Percentiles rank a stretch among this genome's conserved stretches.
These are phyloP conservation scores for Stagonosporopsis vannaccii DNA, from an alignment of 2,329 filamentous ascomycete species.

Conservation along the genomic window DNA sequence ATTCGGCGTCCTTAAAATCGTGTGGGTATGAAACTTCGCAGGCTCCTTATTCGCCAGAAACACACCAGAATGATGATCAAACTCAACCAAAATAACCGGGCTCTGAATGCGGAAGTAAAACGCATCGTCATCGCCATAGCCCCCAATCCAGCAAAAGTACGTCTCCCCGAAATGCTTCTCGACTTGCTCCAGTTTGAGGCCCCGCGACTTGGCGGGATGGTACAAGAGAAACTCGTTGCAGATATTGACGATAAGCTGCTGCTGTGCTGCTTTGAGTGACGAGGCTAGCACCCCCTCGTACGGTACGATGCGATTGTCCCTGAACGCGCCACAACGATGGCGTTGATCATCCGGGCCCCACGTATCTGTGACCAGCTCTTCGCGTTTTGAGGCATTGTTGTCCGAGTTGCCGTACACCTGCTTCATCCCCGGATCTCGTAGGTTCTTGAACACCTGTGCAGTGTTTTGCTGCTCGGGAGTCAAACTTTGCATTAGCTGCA, in stretches of 20 bases:
- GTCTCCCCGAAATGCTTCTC: slow-evolving; percentile 70
- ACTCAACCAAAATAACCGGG: slow-evolving; percentile 76
- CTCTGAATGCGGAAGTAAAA: slow-evolving; percentile 83
- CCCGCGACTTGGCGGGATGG: slow-evolving; percentile 64
- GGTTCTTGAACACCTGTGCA: slow-evolving; percentile 65
- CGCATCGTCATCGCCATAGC: slow-evolving; percentile 69
- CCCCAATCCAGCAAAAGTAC: slow-evolving; percentile 82
- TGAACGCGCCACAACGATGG: slow-evolving; percentile 78
- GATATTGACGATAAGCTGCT: slow-evolving; percentile 64
- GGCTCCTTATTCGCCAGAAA: slow-evolving; percentile 77
- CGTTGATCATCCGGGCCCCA: slow-evolving; percentile 86
- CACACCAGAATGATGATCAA: slow-evolving; percentile 81
- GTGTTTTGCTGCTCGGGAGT: slow-evolving; percentile 53
- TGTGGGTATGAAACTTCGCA: slow-evolving; percentile 82
- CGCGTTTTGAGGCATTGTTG: slow-evolving; percentile 37
- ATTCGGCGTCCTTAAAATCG: slow-evolving; percentile 74
- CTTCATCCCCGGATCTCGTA: slow-evolving; percentile 72
- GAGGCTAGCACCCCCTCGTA: slow-evolving; percentile 70
- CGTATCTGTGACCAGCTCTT: slow-evolving; percentile 60
- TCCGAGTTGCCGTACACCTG: slow-evolving; percentile 44
- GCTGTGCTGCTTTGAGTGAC: slow-evolving; percentile 58
- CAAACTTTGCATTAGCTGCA: slow-evolving; percentile 74
- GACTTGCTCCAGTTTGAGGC: slow-evolving; percentile 63
- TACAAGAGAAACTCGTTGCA: slow-evolving; percentile 72
- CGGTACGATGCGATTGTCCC: slow-evolving; percentile 78